phyloP scores from a whole-genome alignment of 306 rosid genomes.

The Cicer chorassanicum region DNA sequence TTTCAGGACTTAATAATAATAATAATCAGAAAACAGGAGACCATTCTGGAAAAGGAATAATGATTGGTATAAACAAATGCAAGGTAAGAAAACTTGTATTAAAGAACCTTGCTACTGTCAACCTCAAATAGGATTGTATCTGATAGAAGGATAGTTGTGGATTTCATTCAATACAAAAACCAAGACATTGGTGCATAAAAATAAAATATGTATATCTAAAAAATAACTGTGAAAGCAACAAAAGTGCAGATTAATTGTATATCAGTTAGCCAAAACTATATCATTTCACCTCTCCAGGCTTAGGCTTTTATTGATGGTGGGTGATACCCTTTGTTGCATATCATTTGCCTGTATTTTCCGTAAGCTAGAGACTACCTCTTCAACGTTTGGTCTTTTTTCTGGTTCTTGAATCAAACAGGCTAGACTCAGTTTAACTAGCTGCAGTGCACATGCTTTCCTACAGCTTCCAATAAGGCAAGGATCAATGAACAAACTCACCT shows the following conservation, averaged over 20 bases:
- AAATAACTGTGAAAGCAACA: neutral
- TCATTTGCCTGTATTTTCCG: slow-evolving; percentile 41
- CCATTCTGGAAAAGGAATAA: neutral
- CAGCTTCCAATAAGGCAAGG: slow-evolving; percentile 46
- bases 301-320: slow-evolving; percentile 11
- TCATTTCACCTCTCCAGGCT: slow-evolving; percentile 41
- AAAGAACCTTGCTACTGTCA: neutral
- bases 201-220: neutral
- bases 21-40: neutral
- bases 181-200: neutral
- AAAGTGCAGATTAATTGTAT: neutral
- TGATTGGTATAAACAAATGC: slow-evolving; percentile 6
- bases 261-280: neutral
- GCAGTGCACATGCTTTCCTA: slow-evolving; percentile 41
- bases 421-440: slow-evolving; percentile 54
- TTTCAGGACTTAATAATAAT: neutral
- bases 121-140: neutral
- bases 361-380: slow-evolving; percentile 51
- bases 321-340: slow-evolving; percentile 12
- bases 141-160: neutral
- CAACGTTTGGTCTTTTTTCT: slow-evolving; percentile 48
- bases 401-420: slow-evolving; percentile 60
- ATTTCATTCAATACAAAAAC: slow-evolving; percentile 13
- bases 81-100: slow-evolving; percentile 1
- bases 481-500: slow-evolving; percentile 52